Conservation (phyloP, 78 protist species). For the Emiliania huxleyi region DNA sequence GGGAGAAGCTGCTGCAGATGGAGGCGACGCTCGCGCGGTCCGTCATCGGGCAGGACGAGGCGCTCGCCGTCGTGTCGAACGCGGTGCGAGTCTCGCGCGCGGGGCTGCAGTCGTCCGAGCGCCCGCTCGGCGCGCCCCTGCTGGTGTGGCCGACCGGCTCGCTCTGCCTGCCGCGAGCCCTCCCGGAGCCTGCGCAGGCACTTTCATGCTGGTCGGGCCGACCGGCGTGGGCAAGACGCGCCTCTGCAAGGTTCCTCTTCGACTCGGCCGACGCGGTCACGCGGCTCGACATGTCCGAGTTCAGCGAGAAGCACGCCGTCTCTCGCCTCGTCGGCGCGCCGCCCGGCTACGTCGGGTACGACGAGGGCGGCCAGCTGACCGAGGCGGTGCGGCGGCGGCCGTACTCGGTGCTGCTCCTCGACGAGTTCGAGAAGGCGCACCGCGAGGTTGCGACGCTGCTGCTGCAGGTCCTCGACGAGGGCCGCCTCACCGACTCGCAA, state of each 20-base stretch:
- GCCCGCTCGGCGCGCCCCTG: slow-evolving; percentile 67
- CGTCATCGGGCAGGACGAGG: slow-evolving; percentile 60
- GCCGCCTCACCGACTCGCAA: slow-evolving; percentile 58
- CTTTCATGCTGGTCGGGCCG: slow-evolving; percentile 65
- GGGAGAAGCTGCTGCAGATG: slow-evolving; percentile 56
- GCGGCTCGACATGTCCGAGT: slow-evolving; percentile 66
- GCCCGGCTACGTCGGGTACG: slow-evolving; percentile 77
- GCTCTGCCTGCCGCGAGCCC: too few relatives aligned
- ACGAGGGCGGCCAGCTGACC: slow-evolving; percentile 69
- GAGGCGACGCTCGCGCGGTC: background rate
- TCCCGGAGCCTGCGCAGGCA: too few relatives aligned
- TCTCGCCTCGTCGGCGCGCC: slow-evolving; percentile 63
- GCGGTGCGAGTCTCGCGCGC: slow-evolving; percentile 66
- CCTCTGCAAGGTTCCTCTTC: slow-evolving; percentile 75
- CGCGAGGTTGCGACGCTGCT: background rate
- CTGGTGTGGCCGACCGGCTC: too few relatives aligned
- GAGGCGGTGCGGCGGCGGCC: slow-evolving; percentile 70
- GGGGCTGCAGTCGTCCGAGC: slow-evolving; percentile 28
- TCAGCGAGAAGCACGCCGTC: slow-evolving; percentile 49
- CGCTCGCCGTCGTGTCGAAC: slow-evolving; percentile 32
- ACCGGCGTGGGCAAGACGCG: slow-evolving; percentile 76
- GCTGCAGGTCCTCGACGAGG: slow-evolving; percentile 61
- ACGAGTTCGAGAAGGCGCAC: slow-evolving; percentile 71
- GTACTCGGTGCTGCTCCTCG: slow-evolving; percentile 64
- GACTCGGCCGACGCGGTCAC: slow-evolving; percentile 76